phyloP scores from a whole-genome alignment of 1,139 yeast genomes.

The Magnusiomyces ingens region DNA sequence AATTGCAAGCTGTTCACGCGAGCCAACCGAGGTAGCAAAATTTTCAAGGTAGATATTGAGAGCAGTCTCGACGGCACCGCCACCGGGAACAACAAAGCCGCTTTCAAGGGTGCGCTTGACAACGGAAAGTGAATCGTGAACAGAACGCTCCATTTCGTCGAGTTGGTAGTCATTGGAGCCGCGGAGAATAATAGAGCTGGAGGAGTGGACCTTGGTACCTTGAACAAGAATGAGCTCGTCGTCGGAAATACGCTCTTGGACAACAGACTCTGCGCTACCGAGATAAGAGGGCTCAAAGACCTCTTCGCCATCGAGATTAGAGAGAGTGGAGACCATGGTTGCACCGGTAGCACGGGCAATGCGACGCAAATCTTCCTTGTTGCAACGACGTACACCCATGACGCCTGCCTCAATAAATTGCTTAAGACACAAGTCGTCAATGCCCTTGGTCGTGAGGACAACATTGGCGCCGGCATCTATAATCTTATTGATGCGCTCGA shows the following conservation, averaged over 20 bases:
- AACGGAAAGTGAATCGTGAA: slow-evolving; percentile 90
- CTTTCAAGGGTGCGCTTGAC: slow-evolving; percentile 95
- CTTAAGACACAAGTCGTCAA: slow-evolving; percentile 92
- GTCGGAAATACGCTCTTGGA: slow-evolving; percentile 86
- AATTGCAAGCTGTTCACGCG: slow-evolving; percentile 96
- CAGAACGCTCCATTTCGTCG: slow-evolving; percentile 97
- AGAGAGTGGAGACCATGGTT: slow-evolving; percentile 74
- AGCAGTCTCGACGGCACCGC: slow-evolving; percentile 98
- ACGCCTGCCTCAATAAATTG: slow-evolving; percentile 93
- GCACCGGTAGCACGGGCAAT: slow-evolving; percentile 99
- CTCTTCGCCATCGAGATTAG: slow-evolving; percentile 96
- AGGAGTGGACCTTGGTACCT: slow-evolving; percentile 90
- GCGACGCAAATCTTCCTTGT: slow-evolving; percentile 92
- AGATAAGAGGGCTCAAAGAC: slow-evolving; percentile 81
- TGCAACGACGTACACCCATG: slow-evolving; percentile 97
- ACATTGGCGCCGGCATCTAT: slow-evolving; percentile 94
- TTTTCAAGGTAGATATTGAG: slow-evolving; percentile 90
- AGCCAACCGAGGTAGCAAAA: slow-evolving; percentile 95
- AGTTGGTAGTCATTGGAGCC: slow-evolving; percentile 95
- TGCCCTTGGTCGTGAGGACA: slow-evolving; percentile 93
- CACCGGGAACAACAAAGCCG: slow-evolving; percentile 95
- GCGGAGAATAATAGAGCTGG: slow-evolving; percentile 85
- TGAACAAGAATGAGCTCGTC: slow-evolving; percentile 94
- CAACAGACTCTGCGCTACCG: slow-evolving; percentile 89
- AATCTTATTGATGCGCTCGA: slow-evolving; percentile 83